Base-by-base conservation (phyloP, 2,329 filamentous ascomycete species). In the Diaporthe vexans region DNA sequence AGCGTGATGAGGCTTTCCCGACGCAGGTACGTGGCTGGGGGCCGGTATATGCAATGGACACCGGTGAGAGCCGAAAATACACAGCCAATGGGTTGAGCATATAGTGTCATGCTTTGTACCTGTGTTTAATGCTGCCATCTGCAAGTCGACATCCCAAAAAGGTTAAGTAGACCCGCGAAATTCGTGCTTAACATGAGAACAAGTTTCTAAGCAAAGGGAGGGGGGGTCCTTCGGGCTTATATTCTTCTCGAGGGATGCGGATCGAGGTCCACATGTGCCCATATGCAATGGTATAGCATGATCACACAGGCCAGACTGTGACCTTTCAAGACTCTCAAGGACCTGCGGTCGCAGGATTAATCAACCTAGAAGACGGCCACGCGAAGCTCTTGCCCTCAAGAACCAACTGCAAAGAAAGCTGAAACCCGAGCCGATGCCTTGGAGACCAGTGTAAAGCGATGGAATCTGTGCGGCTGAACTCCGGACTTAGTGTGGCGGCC, bases 391-490 rank as follows among this genome's bases (percentile, higher is more conserved):
- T 3, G 17, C 33, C 48, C 33, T 24, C 43, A 21, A 21, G 51
- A 54, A 54, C 40, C 13, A 17, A 68, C 19, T 46, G 46, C 63
- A 68, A 40, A 43, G 40, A 43, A 43, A 68, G 63, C 63, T 52
- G 63, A 68, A 37, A 54, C 37, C 13, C 35, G 63, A 68, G 63
- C 46, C 46, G 21, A 29, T 21, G 3, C 35, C 21, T 40, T 21
- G 19, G 11, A 24, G 13, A 17, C 21, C 48, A 26, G 7, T 52
- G 35, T 67, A 65, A 70, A 21, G 48, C 51, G 37, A 71, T 48
- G 35, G 17, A 58, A 46, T 52, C n/a, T 11, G 51, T 69, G 59
- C 46, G 63, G 73, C 70, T 75, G 70, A 65, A 33, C 40, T 56
- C 61, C 57, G 52, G 51, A 33, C 29, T 59, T 33, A 56, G 35